A percentile compares a stretch with the other conserved stretches of the same genome.
Conservation (phyloP, 495 filamentous ascomycete species). For the Elasticomyces elasticus region DNA sequence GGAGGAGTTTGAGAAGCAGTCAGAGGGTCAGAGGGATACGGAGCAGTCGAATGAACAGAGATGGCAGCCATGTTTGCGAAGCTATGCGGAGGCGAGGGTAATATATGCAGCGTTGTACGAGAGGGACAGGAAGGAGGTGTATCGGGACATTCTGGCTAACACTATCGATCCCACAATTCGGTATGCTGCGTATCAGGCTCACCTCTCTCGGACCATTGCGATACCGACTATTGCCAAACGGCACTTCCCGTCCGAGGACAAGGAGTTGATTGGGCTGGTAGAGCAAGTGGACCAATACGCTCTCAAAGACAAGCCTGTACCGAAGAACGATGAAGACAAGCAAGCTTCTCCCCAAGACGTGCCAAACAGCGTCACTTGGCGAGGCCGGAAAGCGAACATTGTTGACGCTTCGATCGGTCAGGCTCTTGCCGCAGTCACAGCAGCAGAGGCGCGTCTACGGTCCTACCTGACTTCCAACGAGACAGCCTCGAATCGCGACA, state of each 20-base stretch:
- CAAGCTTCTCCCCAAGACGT: slow-evolving; percentile 45
- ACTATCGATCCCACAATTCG: slow-evolving; percentile 89
- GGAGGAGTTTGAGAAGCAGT: slow-evolving; percentile 69
- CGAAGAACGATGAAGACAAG: slow-evolving; percentile 41
- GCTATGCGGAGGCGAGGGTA: slow-evolving; percentile 65
- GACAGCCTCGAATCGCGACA: slow-evolving; percentile 39
- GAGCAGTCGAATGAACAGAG: slow-evolving; percentile 28
- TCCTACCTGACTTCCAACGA: slow-evolving; percentile 53
- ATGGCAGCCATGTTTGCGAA: slow-evolving; percentile 69
- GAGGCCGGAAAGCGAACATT: slow-evolving; percentile 73
- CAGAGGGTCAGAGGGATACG: slow-evolving; percentile 24
- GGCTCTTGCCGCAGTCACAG: slow-evolving; percentile 48
- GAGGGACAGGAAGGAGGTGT: slow-evolving; percentile 57
- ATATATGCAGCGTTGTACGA: slow-evolving; percentile 72
- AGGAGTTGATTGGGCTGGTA: slow-evolving; percentile 52
- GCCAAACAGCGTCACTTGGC: slow-evolving; percentile 77
- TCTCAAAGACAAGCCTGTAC: slow-evolving; percentile 51
- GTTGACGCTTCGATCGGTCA: slow-evolving; percentile 87
- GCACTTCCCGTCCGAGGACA: slow-evolving; percentile 56
- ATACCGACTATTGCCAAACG: slow-evolving; percentile 66
- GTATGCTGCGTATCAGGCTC: slow-evolving; percentile 85
- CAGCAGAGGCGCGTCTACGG: slow-evolving; percentile 44
- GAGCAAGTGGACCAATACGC: slow-evolving; percentile 63
- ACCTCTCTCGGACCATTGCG: slow-evolving; percentile 71
- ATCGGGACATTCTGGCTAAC: slow-evolving; percentile 71